Percentiles rank a stretch among this genome's conserved stretches.
Evolutionary conservation across 164 flowering plant genomes (phyloP).

Genomic region (Amborella trichopoda): DNA sequence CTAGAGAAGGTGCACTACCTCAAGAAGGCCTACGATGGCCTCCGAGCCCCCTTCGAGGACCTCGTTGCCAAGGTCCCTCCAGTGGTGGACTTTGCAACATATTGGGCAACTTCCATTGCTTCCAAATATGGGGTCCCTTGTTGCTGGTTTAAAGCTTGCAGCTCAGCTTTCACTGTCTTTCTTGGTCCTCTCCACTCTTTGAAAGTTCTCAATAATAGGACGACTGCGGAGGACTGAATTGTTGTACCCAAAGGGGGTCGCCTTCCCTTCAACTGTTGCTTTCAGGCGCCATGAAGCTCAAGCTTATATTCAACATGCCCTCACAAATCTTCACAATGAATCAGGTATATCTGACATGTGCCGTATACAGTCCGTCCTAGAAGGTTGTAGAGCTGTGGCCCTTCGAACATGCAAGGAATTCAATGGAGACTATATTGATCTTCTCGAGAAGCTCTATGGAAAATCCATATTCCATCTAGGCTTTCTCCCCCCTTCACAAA

Average conservation of each 20-base stretch:
- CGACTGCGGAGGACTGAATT: slow-evolving; percentile 11
- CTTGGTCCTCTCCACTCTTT: not conserved
- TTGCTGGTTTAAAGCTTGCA: slow-evolving; percentile 6
- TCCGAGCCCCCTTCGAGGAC: slow-evolving; percentile 15
- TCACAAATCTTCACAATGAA: slow-evolving; percentile 1
- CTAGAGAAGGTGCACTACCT: slow-evolving; percentile 16
- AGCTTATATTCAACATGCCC: slow-evolving; percentile 1
- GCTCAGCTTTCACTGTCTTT: not conserved
- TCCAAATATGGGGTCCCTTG: slow-evolving; percentile 4
- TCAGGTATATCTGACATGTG: slow-evolving; percentile 10
- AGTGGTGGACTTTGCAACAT: slow-evolving; percentile 15
- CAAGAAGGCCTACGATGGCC: slow-evolving; percentile 24
- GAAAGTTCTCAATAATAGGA: not conserved
- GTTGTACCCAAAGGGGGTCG: slow-evolving; percentile 15
- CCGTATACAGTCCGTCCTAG: slow-evolving; percentile 2
- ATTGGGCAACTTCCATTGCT: slow-evolving; percentile 17
- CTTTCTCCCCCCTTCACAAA: slow-evolving; percentile 20
- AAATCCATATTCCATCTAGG: slow-evolving; percentile 29
- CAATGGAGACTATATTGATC: slow-evolving; percentile 19
- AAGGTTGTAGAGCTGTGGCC: slow-evolving; percentile 9
- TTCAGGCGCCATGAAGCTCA: slow-evolving; percentile 3
- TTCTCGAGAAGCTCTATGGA: slow-evolving; percentile 5
- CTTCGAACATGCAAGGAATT: slow-evolving; percentile 23
- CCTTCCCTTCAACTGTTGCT: slow-evolving; percentile 18
- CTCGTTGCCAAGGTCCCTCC: slow-evolving; percentile 7